These are phyloP conservation scores for Blumeria hordei DNA, from an alignment of 2,329 filamentous ascomycete genomes.

Conservation along the genomic window DNA sequence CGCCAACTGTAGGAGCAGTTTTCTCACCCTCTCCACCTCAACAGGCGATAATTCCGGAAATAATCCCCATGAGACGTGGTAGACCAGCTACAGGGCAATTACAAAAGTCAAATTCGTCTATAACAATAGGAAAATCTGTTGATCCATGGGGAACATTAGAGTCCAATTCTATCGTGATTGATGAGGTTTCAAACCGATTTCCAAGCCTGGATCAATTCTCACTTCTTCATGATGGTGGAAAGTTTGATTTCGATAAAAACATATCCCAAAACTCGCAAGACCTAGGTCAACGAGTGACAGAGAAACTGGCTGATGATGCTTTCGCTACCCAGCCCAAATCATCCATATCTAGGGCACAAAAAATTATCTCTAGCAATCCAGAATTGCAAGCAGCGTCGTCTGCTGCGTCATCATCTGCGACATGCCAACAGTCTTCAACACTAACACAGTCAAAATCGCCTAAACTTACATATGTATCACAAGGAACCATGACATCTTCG, in stretches of 20 bases:
- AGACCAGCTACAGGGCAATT: constrained; percentile 32
- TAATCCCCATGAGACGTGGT: constrained; percentile 82
- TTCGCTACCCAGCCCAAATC: constrained; percentile 26
- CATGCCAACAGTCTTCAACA: constrained; percentile 18
- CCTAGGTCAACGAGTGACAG: constrained; percentile 41
- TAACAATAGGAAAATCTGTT: constrained; percentile 39
- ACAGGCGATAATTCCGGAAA: constrained; percentile 57
- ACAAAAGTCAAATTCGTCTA: constrained; percentile 34
- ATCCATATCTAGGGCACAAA: constrained; percentile 31
- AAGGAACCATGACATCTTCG: constrained; percentile 59
- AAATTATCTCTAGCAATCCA: constrained; percentile 37
- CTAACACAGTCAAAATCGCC: neutral
- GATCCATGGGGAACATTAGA: constrained; percentile 89
- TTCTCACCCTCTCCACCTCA: constrained; percentile 53
- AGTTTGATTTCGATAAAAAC: constrained; percentile 59
- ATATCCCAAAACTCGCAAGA: constrained; percentile 24
- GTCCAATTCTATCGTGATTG: constrained; percentile 32
- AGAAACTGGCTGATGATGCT: constrained; percentile 62
- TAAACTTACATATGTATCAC: constrained; percentile 25
- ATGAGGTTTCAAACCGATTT: constrained; percentile 68
- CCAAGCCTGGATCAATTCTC: constrained; percentile 87
- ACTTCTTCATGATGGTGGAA: constrained; percentile 60
- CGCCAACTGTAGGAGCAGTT: constrained; percentile 51
- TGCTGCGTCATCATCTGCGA: constrained; percentile 11
- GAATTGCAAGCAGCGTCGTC: constrained; percentile 27